Evolutionary conservation across 2,329 filamentous ascomycete genomes (phyloP).

Genomic region (Scedosporium aurantiacum): DNA sequence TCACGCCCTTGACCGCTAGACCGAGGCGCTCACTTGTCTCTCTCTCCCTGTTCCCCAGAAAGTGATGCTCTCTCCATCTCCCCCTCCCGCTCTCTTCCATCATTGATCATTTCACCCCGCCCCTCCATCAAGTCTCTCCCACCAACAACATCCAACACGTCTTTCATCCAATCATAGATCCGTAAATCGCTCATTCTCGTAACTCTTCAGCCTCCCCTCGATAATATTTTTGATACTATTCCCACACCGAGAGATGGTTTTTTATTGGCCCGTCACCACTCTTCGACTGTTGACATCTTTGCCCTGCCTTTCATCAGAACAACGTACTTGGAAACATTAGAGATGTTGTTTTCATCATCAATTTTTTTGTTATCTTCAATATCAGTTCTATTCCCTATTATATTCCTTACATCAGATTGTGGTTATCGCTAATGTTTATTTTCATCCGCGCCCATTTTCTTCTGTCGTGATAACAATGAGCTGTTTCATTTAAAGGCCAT

Average conservation of each 20-base stretch:
- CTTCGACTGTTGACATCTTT: no score
- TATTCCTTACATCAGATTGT: no score
- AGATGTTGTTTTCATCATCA: no score
- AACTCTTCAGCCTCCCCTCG: not conserved
- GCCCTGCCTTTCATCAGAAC: no score
- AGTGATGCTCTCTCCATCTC: slow-evolving; percentile 1
- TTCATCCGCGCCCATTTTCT: no score
- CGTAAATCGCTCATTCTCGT: slow-evolving; percentile 2
- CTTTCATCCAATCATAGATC: not conserved
- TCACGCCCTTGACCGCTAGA: not conserved
- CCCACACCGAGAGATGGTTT: not conserved
- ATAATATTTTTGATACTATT: slow-evolving; percentile 8
- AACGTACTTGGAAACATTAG: no score
- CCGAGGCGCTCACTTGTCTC: not conserved
- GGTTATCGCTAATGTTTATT: no score
- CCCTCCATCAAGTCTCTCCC: slow-evolving; percentile 8
- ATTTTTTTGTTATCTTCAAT: no score
- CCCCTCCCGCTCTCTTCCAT: not conserved
- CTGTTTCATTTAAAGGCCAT: no score
- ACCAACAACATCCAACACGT: slow-evolving; percentile 3
- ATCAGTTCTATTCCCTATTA: no score
- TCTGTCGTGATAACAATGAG: no score
- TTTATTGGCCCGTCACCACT: slow-evolving; percentile 1
- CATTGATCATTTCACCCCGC: slow-evolving; percentile 6
- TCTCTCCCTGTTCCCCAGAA: not conserved